phyloP scores from a whole-genome alignment of 2,329 filamentous ascomycete genomes.

The Trichoderma koningii region DNA sequence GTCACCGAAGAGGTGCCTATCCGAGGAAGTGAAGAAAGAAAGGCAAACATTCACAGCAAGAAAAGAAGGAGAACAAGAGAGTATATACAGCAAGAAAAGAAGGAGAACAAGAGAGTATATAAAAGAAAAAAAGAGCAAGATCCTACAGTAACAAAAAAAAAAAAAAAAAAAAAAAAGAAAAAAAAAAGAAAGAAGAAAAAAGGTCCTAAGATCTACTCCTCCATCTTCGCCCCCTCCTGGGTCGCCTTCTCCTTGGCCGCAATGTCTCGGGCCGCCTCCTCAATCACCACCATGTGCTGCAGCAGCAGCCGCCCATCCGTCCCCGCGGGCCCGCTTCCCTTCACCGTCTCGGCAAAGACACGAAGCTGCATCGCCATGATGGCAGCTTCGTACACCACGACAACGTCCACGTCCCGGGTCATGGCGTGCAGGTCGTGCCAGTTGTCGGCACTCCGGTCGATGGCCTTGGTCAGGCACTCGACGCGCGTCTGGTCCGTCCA shows the following conservation, averaged over 20 bases:
- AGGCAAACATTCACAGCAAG: too few relatives aligned
- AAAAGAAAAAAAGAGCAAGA: too few relatives aligned
- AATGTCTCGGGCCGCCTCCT: not conserved
- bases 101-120: too few relatives aligned
- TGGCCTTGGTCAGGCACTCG: constrained; percentile 15
- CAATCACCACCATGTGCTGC: constrained; percentile 18
- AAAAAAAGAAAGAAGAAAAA: too few relatives aligned
- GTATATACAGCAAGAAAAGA: too few relatives aligned
- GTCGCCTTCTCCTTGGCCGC: not conserved
- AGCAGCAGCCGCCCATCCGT: constrained; percentile 4
- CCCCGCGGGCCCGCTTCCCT: not conserved
- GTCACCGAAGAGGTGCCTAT: too few relatives aligned
- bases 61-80: too few relatives aligned
- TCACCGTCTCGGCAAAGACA: constrained; percentile 14
- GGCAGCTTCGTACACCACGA: constrained; percentile 12
- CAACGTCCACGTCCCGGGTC: constrained; percentile 15
- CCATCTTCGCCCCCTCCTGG: too few relatives aligned
- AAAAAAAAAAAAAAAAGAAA: too few relatives aligned
- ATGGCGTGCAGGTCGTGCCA: constrained; percentile 19
- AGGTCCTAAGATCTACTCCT: too few relatives aligned
- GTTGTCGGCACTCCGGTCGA: constrained; percentile 14
- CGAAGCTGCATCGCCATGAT: constrained; percentile 20
- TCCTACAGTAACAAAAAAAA: too few relatives aligned
- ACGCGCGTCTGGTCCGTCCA: constrained; percentile 13
- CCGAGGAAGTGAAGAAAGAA: too few relatives aligned